Evolutionary conservation across 805 yeast genomes (phyloP), one percentile per base, ranked within the genome.

Genomic region (Saturnispora dispora): DNA sequence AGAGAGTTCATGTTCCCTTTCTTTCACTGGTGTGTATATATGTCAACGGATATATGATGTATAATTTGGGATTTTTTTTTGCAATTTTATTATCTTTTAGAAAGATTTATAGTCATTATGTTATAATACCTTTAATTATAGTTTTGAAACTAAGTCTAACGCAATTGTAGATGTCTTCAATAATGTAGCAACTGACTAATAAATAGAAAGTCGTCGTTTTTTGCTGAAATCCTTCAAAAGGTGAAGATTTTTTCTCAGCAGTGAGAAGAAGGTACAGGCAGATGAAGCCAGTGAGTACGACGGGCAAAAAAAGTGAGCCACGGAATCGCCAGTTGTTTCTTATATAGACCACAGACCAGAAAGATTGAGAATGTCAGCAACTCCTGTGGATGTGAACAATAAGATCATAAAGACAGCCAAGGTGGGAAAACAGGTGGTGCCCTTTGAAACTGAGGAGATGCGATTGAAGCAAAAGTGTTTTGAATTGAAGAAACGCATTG

Each of bases 401-500:
- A 36, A 27, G 23, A 23, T 23, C n/a, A 32, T 32, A 27, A 28
- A 23, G 44, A 48, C 43, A 25, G 43, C 22, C 4, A 20, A 4
- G 47, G 42, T 32, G 47, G 44, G 44, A 40, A 57, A 55, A 27
- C 61, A 57, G 44, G 56, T 57, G 6, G 43, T 47, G 9, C 59
- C 58, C 11, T 56, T 47, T 39, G 61, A 58, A 48, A 53, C 59
- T 4, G 61, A 58, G 50, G 55, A 44, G 23, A 13, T 23, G 40
- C 39, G 72, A 46, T 75, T 78, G 63, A 77, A 75, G 55, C 80
- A 77, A 56, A 84, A 85, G 66, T 86, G 95, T 68, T 75, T 74
- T 59, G 90, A 83, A 46, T 72, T 89, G 58, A 82, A 82, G 64
- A 73, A 74, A 56, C 75, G 88, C 59, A 81, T 90, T 37, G 69